Percentiles rank a stretch among this genome's conserved stretches.
phyloP scores from a whole-genome alignment of 2,329 filamentous ascomycete genomes.

The Colletotrichum sp. region DNA sequence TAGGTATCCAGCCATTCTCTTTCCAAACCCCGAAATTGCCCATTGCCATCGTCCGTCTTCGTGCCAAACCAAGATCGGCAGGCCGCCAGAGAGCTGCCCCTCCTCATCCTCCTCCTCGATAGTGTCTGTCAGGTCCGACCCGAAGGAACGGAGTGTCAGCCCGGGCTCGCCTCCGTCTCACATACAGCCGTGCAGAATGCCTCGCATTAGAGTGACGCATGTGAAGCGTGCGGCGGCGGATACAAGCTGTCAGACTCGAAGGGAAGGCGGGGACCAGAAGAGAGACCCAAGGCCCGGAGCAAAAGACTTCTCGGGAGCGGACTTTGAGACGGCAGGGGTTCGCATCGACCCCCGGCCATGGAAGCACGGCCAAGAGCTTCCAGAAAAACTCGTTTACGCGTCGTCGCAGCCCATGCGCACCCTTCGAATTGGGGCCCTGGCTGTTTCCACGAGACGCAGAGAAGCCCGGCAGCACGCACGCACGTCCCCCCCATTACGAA shows the following conservation, averaged over 20 bases:
- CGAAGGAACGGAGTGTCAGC: background rate
- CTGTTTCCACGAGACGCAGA: background rate
- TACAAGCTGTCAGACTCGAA: background rate
- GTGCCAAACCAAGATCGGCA: background rate
- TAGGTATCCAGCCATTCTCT: background rate
- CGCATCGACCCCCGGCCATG: background rate
- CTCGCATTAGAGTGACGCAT: background rate
- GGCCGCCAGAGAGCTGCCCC: background rate
- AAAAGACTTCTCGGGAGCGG: background rate
- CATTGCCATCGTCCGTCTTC: background rate
- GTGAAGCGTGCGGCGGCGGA: background rate
- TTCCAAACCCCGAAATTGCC: background rate
- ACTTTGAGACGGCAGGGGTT: slow-evolving; percentile 5
- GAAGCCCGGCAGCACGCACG: background rate
- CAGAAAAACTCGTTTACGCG: slow-evolving; percentile 4
- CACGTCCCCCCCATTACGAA: background rate
- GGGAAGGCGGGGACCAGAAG: background rate
- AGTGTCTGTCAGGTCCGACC: background rate
- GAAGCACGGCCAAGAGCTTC: slow-evolving; percentile 2
- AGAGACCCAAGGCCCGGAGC: background rate
- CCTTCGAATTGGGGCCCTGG: background rate
- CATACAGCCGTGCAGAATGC: background rate
- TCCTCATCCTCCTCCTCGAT: background rate
- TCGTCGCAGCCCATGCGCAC: background rate
- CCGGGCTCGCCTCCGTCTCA: background rate